Conservation (phyloP, 2,329 filamentous ascomycete species). For the Teratosphaeria nubilosa region DNA sequence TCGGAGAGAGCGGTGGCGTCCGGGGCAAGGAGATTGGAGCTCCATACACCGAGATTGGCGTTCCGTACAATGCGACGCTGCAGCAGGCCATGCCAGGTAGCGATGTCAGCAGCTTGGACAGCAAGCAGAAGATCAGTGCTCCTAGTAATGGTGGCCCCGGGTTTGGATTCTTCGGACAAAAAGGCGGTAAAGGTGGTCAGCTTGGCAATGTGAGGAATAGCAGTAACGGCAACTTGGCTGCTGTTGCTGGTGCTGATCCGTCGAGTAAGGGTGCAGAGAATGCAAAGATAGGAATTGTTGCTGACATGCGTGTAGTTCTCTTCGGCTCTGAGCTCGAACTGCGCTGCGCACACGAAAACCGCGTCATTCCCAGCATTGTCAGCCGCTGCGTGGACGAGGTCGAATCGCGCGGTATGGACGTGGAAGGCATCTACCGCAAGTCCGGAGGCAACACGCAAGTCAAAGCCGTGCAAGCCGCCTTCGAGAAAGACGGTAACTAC, state of each 20-base stretch:
- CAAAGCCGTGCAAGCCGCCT: slow-evolving; percentile 81
- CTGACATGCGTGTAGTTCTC: slow-evolving; percentile 39
- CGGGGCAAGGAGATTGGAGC: slow-evolving; percentile 21
- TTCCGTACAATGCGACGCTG: slow-evolving; percentile 18
- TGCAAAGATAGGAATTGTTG: not conserved
- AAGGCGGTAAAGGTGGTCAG: slow-evolving; percentile 22
- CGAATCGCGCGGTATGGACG: slow-evolving; percentile 89
- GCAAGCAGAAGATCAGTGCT: slow-evolving; percentile 11
- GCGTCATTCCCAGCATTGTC: slow-evolving; percentile 81
- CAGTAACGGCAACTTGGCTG: slow-evolving; percentile 23
- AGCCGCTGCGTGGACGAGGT: slow-evolving; percentile 94
- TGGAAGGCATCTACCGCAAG: slow-evolving; percentile 96
- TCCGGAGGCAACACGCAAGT: slow-evolving; percentile 87
- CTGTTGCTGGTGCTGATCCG: slow-evolving; percentile 20
- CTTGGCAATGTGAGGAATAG: slow-evolving; percentile 32
- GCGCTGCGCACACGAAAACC: slow-evolving; percentile 77
- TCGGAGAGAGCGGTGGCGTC: slow-evolving; percentile 27
- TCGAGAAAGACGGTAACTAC: slow-evolving; percentile 66
- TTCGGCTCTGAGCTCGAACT: slow-evolving; percentile 86
- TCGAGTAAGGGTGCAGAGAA: slow-evolving; percentile 17
- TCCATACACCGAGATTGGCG: slow-evolving; percentile 24
- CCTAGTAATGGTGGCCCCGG: slow-evolving; percentile 6
- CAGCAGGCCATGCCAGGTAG: slow-evolving; percentile 22
- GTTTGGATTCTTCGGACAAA: slow-evolving; percentile 28
- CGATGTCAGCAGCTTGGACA: slow-evolving; percentile 18